phyloP scores from a whole-genome alignment of 2,329 filamentous ascomycete species.

The Aspergillus ibericus region DNA sequence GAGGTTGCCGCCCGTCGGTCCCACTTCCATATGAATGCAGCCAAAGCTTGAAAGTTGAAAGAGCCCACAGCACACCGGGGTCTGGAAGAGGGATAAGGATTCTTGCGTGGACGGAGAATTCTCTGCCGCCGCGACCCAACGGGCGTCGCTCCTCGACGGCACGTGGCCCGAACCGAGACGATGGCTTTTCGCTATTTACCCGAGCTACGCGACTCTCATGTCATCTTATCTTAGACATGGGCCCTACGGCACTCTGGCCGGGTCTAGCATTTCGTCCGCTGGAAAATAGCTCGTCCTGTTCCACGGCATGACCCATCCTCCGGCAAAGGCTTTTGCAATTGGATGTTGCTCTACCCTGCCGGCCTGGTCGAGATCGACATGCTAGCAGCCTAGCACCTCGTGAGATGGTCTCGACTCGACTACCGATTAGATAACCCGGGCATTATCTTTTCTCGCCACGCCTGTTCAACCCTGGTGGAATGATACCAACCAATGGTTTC shows the following conservation, averaged over 20 bases:
- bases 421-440: background rate
- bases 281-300: background rate
- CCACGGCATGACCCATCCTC: background rate
- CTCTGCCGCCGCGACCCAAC: background rate
- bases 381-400: background rate
- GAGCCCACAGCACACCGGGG: background rate
- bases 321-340: background rate
- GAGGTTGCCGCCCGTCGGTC: background rate
- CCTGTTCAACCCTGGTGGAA: background rate
- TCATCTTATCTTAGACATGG: background rate
- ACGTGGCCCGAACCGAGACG: slow-evolving; percentile 1
- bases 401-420: background rate
- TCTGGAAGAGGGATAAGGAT: background rate
- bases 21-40: background rate
- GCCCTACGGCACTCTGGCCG: background rate
- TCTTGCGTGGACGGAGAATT: background rate
- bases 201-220: background rate
- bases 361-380: background rate
- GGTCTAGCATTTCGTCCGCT: background rate
- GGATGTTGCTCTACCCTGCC: background rate
- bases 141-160: background rate
- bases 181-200: slow-evolving; percentile 1
- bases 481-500: background rate
- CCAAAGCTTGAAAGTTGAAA: background rate
- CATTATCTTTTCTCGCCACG: background rate